A percentile compares a stretch with the other conserved stretches of the same genome.
Conservation (phyloP, 1,284 basidiomycete genomes). For the Sporisorium exsertum region DNA sequence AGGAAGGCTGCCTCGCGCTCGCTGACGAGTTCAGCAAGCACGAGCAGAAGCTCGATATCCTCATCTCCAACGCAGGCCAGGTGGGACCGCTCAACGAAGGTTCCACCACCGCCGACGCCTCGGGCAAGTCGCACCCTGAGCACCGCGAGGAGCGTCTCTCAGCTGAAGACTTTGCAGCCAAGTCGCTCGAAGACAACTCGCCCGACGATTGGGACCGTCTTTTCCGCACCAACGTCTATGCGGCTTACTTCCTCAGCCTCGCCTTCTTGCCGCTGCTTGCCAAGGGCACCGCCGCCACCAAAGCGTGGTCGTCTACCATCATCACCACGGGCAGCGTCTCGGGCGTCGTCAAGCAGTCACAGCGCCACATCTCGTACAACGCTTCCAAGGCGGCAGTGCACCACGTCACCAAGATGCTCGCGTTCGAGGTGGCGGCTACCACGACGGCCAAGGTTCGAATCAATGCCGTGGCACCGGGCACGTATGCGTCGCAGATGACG, state of each 20-base stretch:
- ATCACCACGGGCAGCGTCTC: constrained; percentile 49
- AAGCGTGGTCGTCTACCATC: constrained; percentile 42
- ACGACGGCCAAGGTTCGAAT: constrained; percentile 54
- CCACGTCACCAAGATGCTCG: constrained; percentile 51
- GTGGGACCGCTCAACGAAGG: constrained; percentile 53
- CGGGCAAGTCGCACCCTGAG: constrained; percentile 50
- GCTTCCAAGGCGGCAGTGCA: constrained; percentile 55
- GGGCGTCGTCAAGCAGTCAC: constrained; percentile 51
- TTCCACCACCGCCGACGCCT: constrained; percentile 41
- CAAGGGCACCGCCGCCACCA: constrained; percentile 39
- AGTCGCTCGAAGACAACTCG: constrained; percentile 49
- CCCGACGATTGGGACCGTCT: constrained; percentile 59
- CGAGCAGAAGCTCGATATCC: constrained; percentile 51
- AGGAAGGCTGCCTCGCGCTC: constrained; percentile 44
- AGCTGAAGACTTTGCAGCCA: constrained; percentile 39
- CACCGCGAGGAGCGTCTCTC: constrained; percentile 40
- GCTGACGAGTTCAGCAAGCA: constrained; percentile 39
- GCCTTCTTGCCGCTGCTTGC: constrained; percentile 54
- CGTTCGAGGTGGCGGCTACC: constrained; percentile 44
- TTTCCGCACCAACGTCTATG: constrained; percentile 51
- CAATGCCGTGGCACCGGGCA: constrained; percentile 60
- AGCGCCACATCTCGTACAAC: constrained; percentile 58
- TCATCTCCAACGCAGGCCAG: constrained; percentile 52
- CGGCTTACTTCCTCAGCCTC: constrained; percentile 51
- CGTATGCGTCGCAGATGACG: constrained; percentile 59